These are phyloP conservation scores for Goffeauzyma gilvescens DNA, from an alignment of 768 basidiomycete genomes.

Conservation along the genomic window DNA sequence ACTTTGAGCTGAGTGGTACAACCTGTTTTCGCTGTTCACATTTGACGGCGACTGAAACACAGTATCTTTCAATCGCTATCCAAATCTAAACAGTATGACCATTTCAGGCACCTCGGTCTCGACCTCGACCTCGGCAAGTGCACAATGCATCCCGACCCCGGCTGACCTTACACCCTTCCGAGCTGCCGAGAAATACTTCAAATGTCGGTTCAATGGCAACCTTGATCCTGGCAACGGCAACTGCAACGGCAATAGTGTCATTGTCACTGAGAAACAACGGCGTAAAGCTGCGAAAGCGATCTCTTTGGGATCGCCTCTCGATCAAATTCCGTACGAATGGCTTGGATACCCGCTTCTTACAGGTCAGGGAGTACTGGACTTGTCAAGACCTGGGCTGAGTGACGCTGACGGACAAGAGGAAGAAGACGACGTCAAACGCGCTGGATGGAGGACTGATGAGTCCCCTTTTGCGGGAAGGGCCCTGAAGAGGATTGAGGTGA, in stretches of 20 bases:
- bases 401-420: constrained; percentile 5
- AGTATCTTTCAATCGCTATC: too few relatives aligned
- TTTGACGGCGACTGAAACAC: too few relatives aligned
- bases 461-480: constrained; percentile 2
- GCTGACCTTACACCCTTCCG: constrained; percentile 5
- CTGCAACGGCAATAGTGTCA: background rate
- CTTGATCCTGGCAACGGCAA: constrained; percentile 2
- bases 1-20: too few relatives aligned
- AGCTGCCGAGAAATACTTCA: constrained; percentile 8
- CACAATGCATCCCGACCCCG: too few relatives aligned
- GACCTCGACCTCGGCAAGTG: too few relatives aligned
- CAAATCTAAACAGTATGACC: too few relatives aligned
- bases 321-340: too few relatives aligned
- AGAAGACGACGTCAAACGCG: constrained; percentile 20
- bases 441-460: constrained; percentile 23
- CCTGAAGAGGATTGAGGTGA: constrained; percentile 1
- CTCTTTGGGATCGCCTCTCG: too few relatives aligned
- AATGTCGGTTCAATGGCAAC: constrained; percentile 1
- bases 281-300: background rate
- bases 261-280: background rate
- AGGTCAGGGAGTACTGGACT: constrained; percentile 17
- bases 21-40: too few relatives aligned
- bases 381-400: constrained; percentile 21
- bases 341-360: constrained; percentile 10
- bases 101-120: too few relatives aligned